A percentile compares a stretch with the other conserved stretches of the same genome.
Conservation (phyloP, 176 grass and related monocot species). For the Guadua angustifolia region DNA sequence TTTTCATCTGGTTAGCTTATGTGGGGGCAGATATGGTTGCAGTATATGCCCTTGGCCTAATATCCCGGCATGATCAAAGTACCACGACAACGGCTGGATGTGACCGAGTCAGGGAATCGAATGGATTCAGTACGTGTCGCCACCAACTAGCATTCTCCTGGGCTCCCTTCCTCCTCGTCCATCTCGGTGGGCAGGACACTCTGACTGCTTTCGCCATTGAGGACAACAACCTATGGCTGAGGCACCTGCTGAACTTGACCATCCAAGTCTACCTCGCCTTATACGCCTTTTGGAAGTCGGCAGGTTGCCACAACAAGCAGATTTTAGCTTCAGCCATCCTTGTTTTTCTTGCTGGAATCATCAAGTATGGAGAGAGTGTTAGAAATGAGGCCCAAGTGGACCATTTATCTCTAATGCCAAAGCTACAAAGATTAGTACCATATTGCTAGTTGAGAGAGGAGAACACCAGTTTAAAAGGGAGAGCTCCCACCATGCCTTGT, state of each 20-base stretch:
- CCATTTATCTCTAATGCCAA: too few relatives aligned
- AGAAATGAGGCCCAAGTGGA: too few relatives aligned
- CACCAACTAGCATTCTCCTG: not conserved
- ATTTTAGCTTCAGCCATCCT: not conserved
- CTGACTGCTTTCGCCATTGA: conserved; percentile 14
- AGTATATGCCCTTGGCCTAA: conserved; percentile 6
- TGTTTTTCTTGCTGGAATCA: conserved; percentile 6
- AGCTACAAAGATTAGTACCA: too few relatives aligned
- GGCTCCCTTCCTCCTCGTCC: not conserved
- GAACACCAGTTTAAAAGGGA: too few relatives aligned
- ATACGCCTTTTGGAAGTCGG: not conserved
- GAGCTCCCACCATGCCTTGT: too few relatives aligned
- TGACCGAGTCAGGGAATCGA: not conserved
- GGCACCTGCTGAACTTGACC: not conserved
- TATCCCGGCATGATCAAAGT: not conserved
- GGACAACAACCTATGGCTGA: conserved; percentile 22
- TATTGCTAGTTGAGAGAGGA: too few relatives aligned
- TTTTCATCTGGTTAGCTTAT: conserved; percentile 17
- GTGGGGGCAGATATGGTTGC: conserved; percentile 20
- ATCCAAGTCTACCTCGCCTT: not conserved
- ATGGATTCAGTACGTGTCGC: not conserved
- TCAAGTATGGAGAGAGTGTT: conserved; percentile 18
- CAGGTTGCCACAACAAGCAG: not conserved
- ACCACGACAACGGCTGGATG: not conserved
- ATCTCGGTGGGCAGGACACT: conserved; percentile 26